These are phyloP conservation scores for Yamadazyma aaseri DNA, from an alignment of 1,139 yeast species.

Conservation along the genomic window DNA sequence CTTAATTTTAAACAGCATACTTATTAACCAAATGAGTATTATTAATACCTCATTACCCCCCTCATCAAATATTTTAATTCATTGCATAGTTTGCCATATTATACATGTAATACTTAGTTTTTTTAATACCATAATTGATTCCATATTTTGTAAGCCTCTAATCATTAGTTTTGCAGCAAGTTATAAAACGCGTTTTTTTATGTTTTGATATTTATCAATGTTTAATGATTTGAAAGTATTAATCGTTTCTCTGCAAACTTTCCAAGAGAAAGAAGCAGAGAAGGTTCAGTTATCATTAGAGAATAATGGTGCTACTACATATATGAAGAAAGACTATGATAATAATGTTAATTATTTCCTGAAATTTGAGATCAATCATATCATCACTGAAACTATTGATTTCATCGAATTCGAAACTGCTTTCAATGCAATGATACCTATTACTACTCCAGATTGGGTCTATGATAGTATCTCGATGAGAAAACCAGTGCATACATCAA, in stretches of 20 bases:
- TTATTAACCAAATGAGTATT: too few species aligned
- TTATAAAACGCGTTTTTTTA: neutral
- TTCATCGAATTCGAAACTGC: constrained; percentile 57
- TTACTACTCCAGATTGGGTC: constrained; percentile 68
- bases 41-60: too few species aligned
- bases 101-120: constrained; percentile 2
- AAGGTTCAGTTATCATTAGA: constrained; percentile 18
- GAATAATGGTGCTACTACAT: constrained; percentile 23
- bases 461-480: constrained; percentile 43
- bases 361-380: constrained; percentile 39
- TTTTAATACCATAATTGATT: neutral
- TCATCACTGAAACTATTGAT: constrained; percentile 52
- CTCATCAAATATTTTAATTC: too few species aligned
- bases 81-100: constrained; percentile 5
- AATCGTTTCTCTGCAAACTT: constrained; percentile 34
- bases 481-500: constrained; percentile 48
- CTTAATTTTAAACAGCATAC: too few species aligned
- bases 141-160: constrained; percentile 1
- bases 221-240: constrained; percentile 20
- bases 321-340: constrained; percentile 25
- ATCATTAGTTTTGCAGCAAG: neutral
- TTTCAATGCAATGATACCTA: constrained; percentile 60
- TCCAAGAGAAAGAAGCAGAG: constrained; percentile 22
- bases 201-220: constrained; percentile 9
- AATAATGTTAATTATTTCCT: constrained; percentile 24